phyloP scores from a whole-genome alignment of 2,329 filamentous ascomycete species.

The Alternaria consortialis region DNA sequence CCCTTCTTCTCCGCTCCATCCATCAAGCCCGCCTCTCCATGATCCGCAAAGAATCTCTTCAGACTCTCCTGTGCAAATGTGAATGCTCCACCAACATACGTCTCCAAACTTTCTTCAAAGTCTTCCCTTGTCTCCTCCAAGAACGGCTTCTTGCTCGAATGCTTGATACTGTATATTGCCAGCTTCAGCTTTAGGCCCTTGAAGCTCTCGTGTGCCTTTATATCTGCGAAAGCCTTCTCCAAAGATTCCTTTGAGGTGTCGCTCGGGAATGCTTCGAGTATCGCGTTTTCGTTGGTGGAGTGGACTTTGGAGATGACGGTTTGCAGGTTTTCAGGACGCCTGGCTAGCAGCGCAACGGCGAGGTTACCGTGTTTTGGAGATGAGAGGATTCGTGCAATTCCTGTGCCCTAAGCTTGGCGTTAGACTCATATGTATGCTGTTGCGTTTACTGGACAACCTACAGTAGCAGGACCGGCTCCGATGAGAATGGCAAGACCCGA shows the following conservation, averaged over 20 bases:
- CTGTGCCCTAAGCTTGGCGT: conserved; percentile 55
- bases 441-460: conserved; percentile 15
- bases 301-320: conserved; percentile 55
- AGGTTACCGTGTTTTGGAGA: conserved; percentile 62
- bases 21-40: conserved; percentile 58
- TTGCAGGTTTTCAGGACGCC: conserved; percentile 57
- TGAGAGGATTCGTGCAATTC: conserved; percentile 65
- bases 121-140: conserved; percentile 62
- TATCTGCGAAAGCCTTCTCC: conserved; percentile 59
- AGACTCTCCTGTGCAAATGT: conserved; percentile 64
- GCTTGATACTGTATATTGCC: conserved; percentile 66
- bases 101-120: conserved; percentile 56
- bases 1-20: conserved; percentile 63
- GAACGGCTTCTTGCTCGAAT: conserved; percentile 64
- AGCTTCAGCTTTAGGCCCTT: conserved; percentile 60
- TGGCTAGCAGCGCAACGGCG: conserved; percentile 64
- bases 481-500: conserved; percentile 46
- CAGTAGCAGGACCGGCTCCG: conserved; percentile 45
- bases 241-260: conserved; percentile 61
- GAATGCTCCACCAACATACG: conserved; percentile 65
- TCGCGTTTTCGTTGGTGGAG: conserved; percentile 53
- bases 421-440: neutral
- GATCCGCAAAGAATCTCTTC: conserved; percentile 62
- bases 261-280: conserved; percentile 62
- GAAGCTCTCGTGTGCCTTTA: conserved; percentile 60